Base-by-base conservation (phyloP, 306 rosid species). In the Lotus japonicus region DNA sequence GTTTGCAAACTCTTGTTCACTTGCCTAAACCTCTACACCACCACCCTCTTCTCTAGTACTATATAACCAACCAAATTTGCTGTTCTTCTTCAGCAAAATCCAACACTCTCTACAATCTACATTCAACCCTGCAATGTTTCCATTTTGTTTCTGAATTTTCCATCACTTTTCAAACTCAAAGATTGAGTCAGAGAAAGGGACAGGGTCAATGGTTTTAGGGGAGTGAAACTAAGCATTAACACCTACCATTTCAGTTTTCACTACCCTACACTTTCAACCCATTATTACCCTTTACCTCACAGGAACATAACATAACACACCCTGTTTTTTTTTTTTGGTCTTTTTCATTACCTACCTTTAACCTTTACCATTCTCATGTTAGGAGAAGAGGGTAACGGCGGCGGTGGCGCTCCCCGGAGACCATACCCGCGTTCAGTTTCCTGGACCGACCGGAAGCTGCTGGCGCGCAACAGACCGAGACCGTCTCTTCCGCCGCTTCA, bases 181-280 rank as follows among this genome's bases (percentile, higher is more conserved):
- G 74, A 62, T 45, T 36, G 60, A 72, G 66, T 70, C 72, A 79
- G 49, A 79, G 75, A 65, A 10, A 26, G 46, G 23, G 70, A 38
- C 59, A 52, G 13, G 71, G 92, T 92, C 96, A 87, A 87, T 79
- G 84, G 83, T 71, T 89, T 87, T 89, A 84, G 98, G 88, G 82
- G 80, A 55, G 36, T 31, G 73, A 58, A 10, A 36, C 54, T 58
- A 21, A 21, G 57, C 48, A 48, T 50, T 85, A 73, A 70, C 79
- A 76, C 48, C 70, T 67, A 64, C 70, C 83, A 31, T 63, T 69
- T 70, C 26, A n/a, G n/a, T n/a, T n/a, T n/a, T n/a, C 36, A 58
- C 12, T 16, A 49, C 54, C 3, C 66, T 7, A 3, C 26, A 21
- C 19, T 38, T 50, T 62, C 66, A 42, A 31, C 63, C 57, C 73